These are phyloP conservation scores for Teunomyces kruisii DNA, from an alignment of 805 yeast genomes.

Conservation along the genomic window DNA sequence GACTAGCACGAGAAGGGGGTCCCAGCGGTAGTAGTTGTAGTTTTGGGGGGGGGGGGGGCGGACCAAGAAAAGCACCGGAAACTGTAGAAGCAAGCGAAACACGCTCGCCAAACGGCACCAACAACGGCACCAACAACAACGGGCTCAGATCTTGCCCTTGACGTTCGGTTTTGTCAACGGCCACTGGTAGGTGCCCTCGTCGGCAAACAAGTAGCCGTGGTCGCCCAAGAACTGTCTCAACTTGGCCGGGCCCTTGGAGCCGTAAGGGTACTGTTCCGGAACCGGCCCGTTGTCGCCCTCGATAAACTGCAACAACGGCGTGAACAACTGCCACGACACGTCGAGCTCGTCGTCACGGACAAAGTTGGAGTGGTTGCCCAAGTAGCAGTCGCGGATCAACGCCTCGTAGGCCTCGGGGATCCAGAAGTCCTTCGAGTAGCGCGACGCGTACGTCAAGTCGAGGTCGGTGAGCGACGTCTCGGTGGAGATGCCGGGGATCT, in stretches of 20 bases:
- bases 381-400: constrained; percentile 82
- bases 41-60: no score
- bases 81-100: no score
- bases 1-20: no score
- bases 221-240: constrained; percentile 59
- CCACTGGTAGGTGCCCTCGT: constrained; percentile 78
- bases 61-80: no score
- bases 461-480: constrained; percentile 83
- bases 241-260: constrained; percentile 82
- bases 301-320: constrained; percentile 80
- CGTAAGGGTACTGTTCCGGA: constrained; percentile 77
- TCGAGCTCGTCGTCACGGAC: constrained; percentile 98
- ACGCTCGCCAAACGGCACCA: no score
- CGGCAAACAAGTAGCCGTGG: constrained; percentile 73
- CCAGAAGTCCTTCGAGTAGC: constrained; percentile 81
- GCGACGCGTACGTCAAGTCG: constrained; percentile 78
- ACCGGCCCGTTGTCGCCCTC: constrained; percentile 70
- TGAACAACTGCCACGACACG: constrained; percentile 87
- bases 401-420: constrained; percentile 99
- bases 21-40: no score
- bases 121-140: neutral
- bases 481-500: constrained; percentile 88
- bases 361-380: constrained; percentile 94
- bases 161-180: constrained; percentile 66
- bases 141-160: constrained; percentile 26